phyloP scores from a whole-genome alignment of 768 basidiomycete genomes.

The Panellus pusillus region DNA sequence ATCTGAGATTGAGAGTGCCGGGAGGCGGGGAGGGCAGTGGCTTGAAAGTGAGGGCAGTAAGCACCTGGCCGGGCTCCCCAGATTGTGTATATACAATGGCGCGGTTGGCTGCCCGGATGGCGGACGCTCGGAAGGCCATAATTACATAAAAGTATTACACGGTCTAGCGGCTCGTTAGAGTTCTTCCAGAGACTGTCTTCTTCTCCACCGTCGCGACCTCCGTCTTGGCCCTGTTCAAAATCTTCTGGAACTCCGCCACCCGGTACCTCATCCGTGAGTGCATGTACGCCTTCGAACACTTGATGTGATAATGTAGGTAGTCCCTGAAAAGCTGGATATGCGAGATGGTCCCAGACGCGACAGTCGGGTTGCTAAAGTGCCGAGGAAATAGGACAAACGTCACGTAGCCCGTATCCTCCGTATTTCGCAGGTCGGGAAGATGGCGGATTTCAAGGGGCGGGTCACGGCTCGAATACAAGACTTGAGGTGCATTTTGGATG shows the following conservation, averaged over 20 bases:
- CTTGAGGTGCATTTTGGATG: conserved; percentile 96
- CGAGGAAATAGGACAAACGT: conserved; percentile 98
- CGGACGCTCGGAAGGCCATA: conserved; percentile 24
- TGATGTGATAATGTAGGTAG: conserved; percentile 99
- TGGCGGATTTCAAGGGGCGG: conserved; percentile 96
- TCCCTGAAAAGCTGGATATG: conserved; percentile 97
- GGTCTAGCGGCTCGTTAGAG: conserved; percentile 53
- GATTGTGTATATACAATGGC: conserved; percentile 63
- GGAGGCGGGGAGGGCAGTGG: conserved; percentile 52
- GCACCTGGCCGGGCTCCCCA: conserved; percentile 64
- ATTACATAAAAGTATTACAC: conserved; percentile 4
- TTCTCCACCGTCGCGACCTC: conserved; percentile 80
- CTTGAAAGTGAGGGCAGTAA: conserved; percentile 53
- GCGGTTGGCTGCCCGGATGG: conserved; percentile 41
- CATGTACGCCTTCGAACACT: conserved; percentile 98
- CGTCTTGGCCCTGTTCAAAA: conserved; percentile 94
- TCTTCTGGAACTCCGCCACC: conserved; percentile 93
- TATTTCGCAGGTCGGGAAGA: conserved; percentile 73
- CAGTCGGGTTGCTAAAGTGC: conserved; percentile 75
- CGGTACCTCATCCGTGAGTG: conserved; percentile 94
- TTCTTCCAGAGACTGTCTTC: conserved; percentile 83
- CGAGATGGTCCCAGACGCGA: conserved; percentile 80
- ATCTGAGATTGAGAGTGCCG: conserved; percentile 62
- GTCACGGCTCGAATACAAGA: conserved; percentile 90
- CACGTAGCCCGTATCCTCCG: conserved; percentile 93